Conservation (phyloP, 2,329 filamentous ascomycete species). For the Trichoderma koningiopsis region DNA sequence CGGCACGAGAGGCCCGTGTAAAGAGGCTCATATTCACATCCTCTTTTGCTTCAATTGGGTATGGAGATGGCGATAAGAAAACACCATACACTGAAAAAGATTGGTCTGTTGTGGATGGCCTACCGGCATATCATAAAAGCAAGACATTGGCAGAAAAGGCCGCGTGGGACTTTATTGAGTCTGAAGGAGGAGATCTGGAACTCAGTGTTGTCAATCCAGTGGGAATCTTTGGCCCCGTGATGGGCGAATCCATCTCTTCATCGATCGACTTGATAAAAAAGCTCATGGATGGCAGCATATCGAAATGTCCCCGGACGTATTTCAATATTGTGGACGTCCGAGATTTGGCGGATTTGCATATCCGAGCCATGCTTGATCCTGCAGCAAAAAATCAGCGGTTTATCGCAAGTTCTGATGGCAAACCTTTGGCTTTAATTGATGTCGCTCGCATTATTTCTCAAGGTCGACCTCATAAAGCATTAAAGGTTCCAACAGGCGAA, state of each 20-base stretch:
- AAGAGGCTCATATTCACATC: constrained; percentile 49
- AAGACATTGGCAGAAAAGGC: constrained; percentile 36
- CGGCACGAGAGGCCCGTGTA: constrained; percentile 31
- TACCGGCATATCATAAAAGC: constrained; percentile 27
- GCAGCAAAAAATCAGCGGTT: constrained; percentile 34
- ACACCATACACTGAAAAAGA: constrained; percentile 45
- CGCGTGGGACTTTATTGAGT: constrained; percentile 34
- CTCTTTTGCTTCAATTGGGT: constrained; percentile 44
- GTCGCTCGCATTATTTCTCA: constrained; percentile 11
- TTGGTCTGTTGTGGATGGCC: constrained; percentile 36
- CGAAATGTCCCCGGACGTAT: constrained; percentile 28
- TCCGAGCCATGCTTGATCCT: constrained; percentile 22
- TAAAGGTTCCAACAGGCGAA: constrained; percentile 4
- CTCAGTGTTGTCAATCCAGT: constrained; percentile 26
- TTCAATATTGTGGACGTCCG: constrained; percentile 36
- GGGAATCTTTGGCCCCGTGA: constrained; percentile 35
- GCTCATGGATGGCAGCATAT: constrained; percentile 5
- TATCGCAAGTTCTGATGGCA: constrained; percentile 29
- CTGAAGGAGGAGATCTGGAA: background rate
- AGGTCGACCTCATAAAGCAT: background rate
- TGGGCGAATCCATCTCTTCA: constrained; percentile 27
- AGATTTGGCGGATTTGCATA: constrained; percentile 35
- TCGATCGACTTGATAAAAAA: constrained; percentile 1
- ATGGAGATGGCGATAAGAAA: constrained; percentile 37
- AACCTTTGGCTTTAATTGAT: background rate